A percentile compares a stretch with the other conserved stretches of the same genome.
Evolutionary conservation across 805 yeast species (phyloP).

Genomic region (Sungouiella thailandica): DNA sequence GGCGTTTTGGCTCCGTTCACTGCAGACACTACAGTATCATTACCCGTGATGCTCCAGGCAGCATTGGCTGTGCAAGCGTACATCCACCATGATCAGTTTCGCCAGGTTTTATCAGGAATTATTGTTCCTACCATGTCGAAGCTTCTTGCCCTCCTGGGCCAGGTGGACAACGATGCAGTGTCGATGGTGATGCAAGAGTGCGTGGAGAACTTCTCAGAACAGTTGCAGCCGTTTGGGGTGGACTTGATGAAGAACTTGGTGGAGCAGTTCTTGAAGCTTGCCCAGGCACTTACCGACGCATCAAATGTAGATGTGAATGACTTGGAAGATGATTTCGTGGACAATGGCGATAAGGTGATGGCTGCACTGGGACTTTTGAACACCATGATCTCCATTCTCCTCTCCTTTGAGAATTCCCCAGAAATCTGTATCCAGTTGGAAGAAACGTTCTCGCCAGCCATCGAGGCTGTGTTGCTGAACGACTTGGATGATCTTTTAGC

Average conservation of each 20-base stretch:
- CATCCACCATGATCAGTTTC: slow-evolving; percentile 58
- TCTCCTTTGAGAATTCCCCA: slow-evolving; percentile 76
- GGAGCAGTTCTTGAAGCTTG: slow-evolving; percentile 25
- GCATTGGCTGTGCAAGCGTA: slow-evolving; percentile 83
- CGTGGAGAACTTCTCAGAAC: slow-evolving; percentile 82
- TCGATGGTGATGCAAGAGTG: slow-evolving; percentile 93
- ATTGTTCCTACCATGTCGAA: slow-evolving; percentile 81
- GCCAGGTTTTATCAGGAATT: slow-evolving; percentile 59
- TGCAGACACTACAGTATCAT: slow-evolving; percentile 24
- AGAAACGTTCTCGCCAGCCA: slow-evolving; percentile 63
- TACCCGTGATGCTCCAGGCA: slow-evolving; percentile 79
- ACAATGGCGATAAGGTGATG: slow-evolving; percentile 62
- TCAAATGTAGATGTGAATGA: slow-evolving; percentile 24
- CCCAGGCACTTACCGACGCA: slow-evolving; percentile 50
- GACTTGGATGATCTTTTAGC: slow-evolving; percentile 68
- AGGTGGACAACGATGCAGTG: slow-evolving; percentile 81
- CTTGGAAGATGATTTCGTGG: slow-evolving; percentile 21
- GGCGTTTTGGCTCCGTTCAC: slow-evolving; percentile 31
- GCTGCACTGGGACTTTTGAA: slow-evolving; percentile 79
- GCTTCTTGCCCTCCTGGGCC: slow-evolving; percentile 66
- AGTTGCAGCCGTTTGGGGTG: slow-evolving; percentile 47
- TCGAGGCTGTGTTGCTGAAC: slow-evolving; percentile 60
- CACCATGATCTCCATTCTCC: slow-evolving; percentile 75
- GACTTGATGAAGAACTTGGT: slow-evolving; percentile 23
- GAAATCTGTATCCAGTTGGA: slow-evolving; percentile 63